Evolutionary conservation across 345 rosid genomes (phyloP).

Genomic region (Eutrema japonicum): DNA sequence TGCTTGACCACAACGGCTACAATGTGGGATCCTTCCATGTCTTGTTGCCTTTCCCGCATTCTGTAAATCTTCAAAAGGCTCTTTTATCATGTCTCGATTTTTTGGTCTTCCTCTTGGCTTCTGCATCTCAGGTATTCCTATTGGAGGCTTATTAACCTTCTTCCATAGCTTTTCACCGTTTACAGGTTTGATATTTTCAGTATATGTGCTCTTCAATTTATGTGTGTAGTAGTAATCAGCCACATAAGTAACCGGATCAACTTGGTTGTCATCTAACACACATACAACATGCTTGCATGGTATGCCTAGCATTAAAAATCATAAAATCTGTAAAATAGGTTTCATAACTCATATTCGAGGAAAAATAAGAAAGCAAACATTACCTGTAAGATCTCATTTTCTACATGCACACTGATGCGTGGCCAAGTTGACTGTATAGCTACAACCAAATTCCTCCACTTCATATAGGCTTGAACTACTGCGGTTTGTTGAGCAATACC

Average conservation of each 20-base stretch:
- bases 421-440: no score
- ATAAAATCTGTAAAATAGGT: background rate
- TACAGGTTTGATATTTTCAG: background rate
- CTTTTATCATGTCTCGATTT: background rate
- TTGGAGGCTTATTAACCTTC: background rate
- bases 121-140: background rate
- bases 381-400: no score
- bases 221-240: background rate
- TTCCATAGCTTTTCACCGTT: background rate
- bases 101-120: background rate
- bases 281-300: background rate
- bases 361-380: no score
- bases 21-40: background rate
- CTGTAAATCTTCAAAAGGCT: background rate
- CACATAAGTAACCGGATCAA: background rate
- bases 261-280: background rate
- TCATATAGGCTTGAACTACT: no score
- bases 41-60: background rate
- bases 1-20: background rate
- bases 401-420: no score
- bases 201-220: background rate
- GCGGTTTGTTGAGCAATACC: no score
- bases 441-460: no score
- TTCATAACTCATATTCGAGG: no score
- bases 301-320: no score